Base-by-base conservation (phyloP, 139 green algal species). In the Chlorella sorokiniana region DNA sequence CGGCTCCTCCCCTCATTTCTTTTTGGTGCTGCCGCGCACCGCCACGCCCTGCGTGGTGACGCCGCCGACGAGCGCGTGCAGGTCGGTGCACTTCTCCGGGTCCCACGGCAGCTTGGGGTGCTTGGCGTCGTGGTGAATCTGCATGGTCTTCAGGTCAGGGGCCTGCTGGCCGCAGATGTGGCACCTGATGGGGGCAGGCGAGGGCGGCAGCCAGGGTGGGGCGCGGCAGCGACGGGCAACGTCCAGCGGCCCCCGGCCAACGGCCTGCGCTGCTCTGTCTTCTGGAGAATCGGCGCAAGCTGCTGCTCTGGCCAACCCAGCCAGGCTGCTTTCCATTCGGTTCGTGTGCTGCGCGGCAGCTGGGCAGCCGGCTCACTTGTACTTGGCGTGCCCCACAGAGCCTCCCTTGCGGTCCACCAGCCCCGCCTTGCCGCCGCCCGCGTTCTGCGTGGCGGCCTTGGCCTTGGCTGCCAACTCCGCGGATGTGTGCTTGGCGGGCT, bases 401-500 rank as follows among this genome's bases (percentile, higher is more conserved):
- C 94, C 94, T 22, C 93, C 94, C 44, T 90, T 68, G 7, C 94
- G 85, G 80, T 98, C 94, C 10, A 76, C 84, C 27, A 88, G 79
- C 16, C 93, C 93, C 0, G 78, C 88, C 80, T 93, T 92, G 29
- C 93, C 93, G 2, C 93, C 93, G 23, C 93, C 91, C 86, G 78
- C 90, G 76, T 95, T 94, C 82, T 84, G 27, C 68, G 89, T 86
- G 4, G 91, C 92, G n/a, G 86, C 90, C 18, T 84, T 88, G 40
- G 81, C 75, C 85, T 96, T 95, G 18, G 44, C 69, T 0, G 78
- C 76, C 16, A 95, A 61, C 63, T 95, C 92, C 44, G 87, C 90
- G 1, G 90, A 86, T 8, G 93, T 96, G 82, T 97, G 94, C 85
- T 96, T 95, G 3, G 92, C 88, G 1, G 92, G 92, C 85, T 96